Conservation (phyloP, 176 grass and related monocot species). For the Elymus sibiricus region DNA sequence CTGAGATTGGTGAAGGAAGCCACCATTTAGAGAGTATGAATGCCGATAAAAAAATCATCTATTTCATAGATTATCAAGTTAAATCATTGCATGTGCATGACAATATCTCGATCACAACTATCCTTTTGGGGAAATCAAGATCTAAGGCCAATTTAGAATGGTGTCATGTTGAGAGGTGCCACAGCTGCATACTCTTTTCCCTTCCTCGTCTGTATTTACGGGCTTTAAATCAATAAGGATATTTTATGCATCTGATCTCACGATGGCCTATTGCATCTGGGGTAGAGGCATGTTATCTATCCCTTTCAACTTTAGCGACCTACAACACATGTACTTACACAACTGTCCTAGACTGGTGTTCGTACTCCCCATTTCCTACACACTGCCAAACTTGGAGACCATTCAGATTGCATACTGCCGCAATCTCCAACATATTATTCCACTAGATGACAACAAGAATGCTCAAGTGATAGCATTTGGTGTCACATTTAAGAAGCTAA, state of each 20-base stretch:
- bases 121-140: background rate
- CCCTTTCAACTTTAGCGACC: too few relatives aligned
- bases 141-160: background rate
- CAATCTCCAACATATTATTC: background rate
- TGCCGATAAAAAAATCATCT: too few relatives aligned
- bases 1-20: background rate
- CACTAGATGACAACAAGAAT: background rate
- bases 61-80: too few relatives aligned
- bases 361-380: too few relatives aligned
- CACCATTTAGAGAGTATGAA: too few relatives aligned
- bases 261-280: background rate
- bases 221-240: too few relatives aligned
- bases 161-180: background rate
- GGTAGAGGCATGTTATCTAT: background rate
- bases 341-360: too few relatives aligned
- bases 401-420: too few relatives aligned
- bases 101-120: background rate
- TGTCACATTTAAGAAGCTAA: background rate
- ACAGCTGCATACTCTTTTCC: background rate
- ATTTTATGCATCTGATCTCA: background rate
- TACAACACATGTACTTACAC: background rate
- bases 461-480: background rate
- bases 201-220: rapidly evolving
- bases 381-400: too few relatives aligned
- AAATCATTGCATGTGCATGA: background rate